Conservation (phyloP, 768 basidiomycete genomes). For the Paxillus involutus region DNA sequence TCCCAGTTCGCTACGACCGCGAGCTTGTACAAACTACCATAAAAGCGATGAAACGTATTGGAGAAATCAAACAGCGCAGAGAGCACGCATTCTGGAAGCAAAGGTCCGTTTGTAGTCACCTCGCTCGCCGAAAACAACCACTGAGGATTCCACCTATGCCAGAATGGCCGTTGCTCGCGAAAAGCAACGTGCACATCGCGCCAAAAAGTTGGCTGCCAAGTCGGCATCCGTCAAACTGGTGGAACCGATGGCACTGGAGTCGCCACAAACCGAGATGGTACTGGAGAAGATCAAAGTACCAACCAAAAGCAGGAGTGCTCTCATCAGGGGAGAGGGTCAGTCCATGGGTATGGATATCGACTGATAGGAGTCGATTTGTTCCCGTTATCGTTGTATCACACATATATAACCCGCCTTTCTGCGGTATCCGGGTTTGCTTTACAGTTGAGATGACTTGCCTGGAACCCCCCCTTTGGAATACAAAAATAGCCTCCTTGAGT, state of each 20-base stretch:
- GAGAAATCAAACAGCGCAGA: conserved; percentile 86
- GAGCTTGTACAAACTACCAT: conserved; percentile 90
- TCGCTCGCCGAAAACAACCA: neutral
- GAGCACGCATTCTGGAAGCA: conserved; percentile 97
- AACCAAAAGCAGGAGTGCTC: conserved; percentile 63
- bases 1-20: conserved; percentile 96
- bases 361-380: conserved; percentile 30
- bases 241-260: conserved; percentile 53
- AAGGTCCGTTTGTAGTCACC: conserved; percentile 45
- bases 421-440: too few relatives aligned
- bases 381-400: neutral
- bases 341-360: conserved; percentile 93
- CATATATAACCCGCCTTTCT: neutral
- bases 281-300: conserved; percentile 79
- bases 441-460: too few relatives aligned
- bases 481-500: too few relatives aligned
- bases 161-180: conserved; percentile 87
- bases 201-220: conserved; percentile 58
- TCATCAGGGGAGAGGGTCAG: conserved; percentile 80
- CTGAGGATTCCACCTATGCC: neutral
- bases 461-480: too few relatives aligned
- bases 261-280: conserved; percentile 46
- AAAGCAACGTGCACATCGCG: conserved; percentile 73
- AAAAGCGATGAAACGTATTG: conserved; percentile 93
- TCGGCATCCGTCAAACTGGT: conserved; percentile 60